Conservation (phyloP, 2,329 filamentous ascomycete species). For the Blumeriella jaapii region DNA sequence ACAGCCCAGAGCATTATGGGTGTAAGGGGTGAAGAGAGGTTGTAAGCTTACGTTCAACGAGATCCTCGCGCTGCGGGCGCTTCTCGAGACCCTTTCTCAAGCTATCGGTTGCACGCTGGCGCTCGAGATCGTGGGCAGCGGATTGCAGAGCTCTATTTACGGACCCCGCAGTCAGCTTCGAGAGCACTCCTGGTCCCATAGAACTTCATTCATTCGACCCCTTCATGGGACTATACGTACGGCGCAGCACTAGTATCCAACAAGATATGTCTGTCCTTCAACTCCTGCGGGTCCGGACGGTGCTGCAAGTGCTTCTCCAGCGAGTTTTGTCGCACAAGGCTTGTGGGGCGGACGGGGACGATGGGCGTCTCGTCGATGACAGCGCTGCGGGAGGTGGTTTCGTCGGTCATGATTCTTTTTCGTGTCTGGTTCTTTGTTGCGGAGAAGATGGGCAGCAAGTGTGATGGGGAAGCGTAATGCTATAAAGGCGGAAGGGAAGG, state of each 20-base stretch:
- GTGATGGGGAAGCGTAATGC: no score
- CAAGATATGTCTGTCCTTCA: constrained; percentile 58
- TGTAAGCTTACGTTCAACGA: constrained; percentile 63
- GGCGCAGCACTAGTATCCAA: constrained; percentile 56
- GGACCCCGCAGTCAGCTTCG: constrained; percentile 18
- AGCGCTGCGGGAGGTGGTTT: constrained; percentile 10
- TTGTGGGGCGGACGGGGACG: constrained; percentile 38
- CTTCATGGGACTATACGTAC: constrained; percentile 35
- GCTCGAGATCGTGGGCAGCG: constrained; percentile 49
- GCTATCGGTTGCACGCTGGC: constrained; percentile 49
- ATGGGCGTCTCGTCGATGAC: constrained; percentile 36
- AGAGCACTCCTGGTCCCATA: background rate
- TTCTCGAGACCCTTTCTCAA: constrained; percentile 53
- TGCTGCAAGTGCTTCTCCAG: constrained; percentile 62
- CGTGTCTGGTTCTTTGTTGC: no score
- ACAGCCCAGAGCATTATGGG: background rate
- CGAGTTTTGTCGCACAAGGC: constrained; percentile 49
- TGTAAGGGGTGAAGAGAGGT: constrained; percentile 1
- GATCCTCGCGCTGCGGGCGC: constrained; percentile 57
- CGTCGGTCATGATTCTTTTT: no score
- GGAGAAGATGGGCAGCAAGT: no score
- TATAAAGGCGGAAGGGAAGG: no score
- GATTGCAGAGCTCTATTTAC: constrained; percentile 46
- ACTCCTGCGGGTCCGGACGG: constrained; percentile 53
- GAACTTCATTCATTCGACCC: no score